Conservation (phyloP, 768 basidiomycete genomes). For the Macrolepiota fuliginosa region DNA sequence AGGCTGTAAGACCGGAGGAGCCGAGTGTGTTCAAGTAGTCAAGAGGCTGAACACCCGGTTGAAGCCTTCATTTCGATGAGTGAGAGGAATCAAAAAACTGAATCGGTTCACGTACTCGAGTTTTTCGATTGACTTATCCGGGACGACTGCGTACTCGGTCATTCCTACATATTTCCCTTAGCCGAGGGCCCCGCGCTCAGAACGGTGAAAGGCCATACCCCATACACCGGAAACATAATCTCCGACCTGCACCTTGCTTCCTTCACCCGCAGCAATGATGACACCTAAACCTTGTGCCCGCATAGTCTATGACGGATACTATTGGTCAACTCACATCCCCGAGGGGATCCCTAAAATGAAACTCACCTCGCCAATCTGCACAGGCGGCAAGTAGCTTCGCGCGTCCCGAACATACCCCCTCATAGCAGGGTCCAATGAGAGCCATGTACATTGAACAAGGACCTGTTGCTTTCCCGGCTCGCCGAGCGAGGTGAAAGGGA, state of each 20-base stretch:
- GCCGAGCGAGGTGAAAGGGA: conserved; percentile 44
- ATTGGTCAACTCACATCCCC: not conserved
- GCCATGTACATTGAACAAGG: conserved; percentile 75
- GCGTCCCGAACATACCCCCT: conserved; percentile 74
- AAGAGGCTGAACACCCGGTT: conserved; percentile 58
- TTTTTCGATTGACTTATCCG: conserved; percentile 48
- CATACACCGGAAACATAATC: conserved; percentile 63
- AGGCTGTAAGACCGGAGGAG: conserved; percentile 77
- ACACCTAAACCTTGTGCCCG: conserved; percentile 65
- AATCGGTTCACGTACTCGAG: conserved; percentile 45
- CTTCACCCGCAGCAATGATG: conserved; percentile 56
- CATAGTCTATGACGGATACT: conserved; percentile 54
- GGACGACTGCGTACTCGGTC: conserved; percentile 69
- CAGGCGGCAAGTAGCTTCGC: conserved; percentile 71
- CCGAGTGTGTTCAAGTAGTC: conserved; percentile 87
- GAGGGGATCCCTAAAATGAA: not conserved
- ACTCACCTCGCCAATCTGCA: conserved; percentile 61
- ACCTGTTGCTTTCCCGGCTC: conserved; percentile 52
- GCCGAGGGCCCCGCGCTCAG: not conserved
- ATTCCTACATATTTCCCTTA: conserved; percentile 47
- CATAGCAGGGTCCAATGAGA: conserved; percentile 89
- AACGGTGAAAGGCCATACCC: conserved; percentile 44
- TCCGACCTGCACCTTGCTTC: conserved; percentile 56
- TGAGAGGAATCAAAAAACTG: not conserved
- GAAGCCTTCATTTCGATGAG: conserved; percentile 35